Percentiles rank a stretch among this genome's conserved stretches.
These are phyloP conservation scores for Coccinonectria pachysandricola DNA, from an alignment of 2,329 filamentous ascomycete species.

Conservation along the genomic window DNA sequence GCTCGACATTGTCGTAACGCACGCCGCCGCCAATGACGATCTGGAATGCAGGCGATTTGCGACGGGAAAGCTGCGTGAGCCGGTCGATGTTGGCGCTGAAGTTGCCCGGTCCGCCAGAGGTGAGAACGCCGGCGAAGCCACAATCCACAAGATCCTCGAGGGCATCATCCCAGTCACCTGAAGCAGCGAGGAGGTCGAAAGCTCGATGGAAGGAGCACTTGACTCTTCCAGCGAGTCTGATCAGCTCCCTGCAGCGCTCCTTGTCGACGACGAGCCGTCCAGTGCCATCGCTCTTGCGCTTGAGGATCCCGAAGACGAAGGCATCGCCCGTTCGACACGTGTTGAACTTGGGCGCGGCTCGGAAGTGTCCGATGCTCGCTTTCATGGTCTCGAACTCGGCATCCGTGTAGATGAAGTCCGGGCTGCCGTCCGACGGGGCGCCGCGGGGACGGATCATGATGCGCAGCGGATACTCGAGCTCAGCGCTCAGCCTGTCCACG, in stretches of 20 bases:
- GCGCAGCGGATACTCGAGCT: slow-evolving; percentile 31
- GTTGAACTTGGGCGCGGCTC: slow-evolving; percentile 26
- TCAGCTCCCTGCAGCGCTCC: slow-evolving; percentile 29
- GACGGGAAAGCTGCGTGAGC: slow-evolving; percentile 27
- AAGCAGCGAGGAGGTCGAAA: slow-evolving; percentile 37
- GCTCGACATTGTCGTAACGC: slow-evolving; percentile 23
- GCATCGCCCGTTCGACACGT: slow-evolving; percentile 37
- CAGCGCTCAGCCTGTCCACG: slow-evolving; percentile 20
- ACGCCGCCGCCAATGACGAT: slow-evolving; percentile 44
- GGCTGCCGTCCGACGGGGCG: slow-evolving; percentile 5
- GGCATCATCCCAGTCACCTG: slow-evolving; percentile 8
- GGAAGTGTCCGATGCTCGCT: slow-evolving; percentile 27
- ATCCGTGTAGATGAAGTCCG: slow-evolving; percentile 40
- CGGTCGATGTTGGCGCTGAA: slow-evolving; percentile 29
- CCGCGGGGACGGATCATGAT: slow-evolving; percentile 44
- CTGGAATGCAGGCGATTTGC: slow-evolving; percentile 26
- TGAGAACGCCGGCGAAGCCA: slow-evolving; percentile 42
- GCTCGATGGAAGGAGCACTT: slow-evolving; percentile 46
- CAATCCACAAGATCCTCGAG: slow-evolving; percentile 28
- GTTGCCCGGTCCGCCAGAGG: slow-evolving; percentile 38
- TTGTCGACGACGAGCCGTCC: slow-evolving; percentile 26
- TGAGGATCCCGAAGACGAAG: slow-evolving; percentile 45
- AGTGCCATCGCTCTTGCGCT: slow-evolving; percentile 2
- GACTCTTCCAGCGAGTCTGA: slow-evolving; percentile 31
- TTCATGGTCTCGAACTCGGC: slow-evolving; percentile 36